phyloP scores from a whole-genome alignment of 352 stramenopile species.

The Phytopythium mirpurense region DNA sequence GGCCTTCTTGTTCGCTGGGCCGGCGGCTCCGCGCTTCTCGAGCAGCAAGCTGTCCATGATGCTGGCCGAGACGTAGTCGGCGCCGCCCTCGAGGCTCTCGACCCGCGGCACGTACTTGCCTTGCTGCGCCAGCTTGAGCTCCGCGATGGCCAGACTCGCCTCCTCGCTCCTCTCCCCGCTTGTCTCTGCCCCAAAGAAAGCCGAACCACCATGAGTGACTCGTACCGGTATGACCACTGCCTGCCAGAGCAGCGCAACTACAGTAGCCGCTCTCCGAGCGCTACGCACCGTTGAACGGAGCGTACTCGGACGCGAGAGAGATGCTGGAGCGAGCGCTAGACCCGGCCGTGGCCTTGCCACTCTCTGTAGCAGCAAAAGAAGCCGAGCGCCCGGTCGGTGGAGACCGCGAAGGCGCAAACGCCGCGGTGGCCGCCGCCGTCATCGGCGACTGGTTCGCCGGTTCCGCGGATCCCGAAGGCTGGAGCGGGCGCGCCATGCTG shows the following conservation, averaged over 20 bases:
- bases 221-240: no score
- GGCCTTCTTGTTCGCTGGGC: background rate
- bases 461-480: slow-evolving; percentile 22
- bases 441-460: slow-evolving; percentile 8
- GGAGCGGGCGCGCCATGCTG: slow-evolving; percentile 48
- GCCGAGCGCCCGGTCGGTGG: background rate
- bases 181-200: slow-evolving; percentile 3
- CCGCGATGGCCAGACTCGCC: slow-evolving; percentile 53
- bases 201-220: no score
- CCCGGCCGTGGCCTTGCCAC: background rate
- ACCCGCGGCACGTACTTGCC: slow-evolving; percentile 46
- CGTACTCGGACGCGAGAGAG: slow-evolving; percentile 32
- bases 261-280: no score
- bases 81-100: slow-evolving; percentile 65
- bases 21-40: slow-evolving; percentile 16
- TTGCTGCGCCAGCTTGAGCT: slow-evolving; percentile 52
- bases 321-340: slow-evolving; percentile 25
- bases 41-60: slow-evolving; percentile 77
- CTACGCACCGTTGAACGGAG: slow-evolving; percentile 10
- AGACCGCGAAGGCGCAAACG: background rate
- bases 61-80: slow-evolving; percentile 76
- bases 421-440: background rate
- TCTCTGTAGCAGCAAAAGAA: background rate
- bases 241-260: no score
- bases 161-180: slow-evolving; percentile 20